phyloP scores from a whole-genome alignment of 192 early-diverging fungal genomes.

The Podila minutissima region DNA sequence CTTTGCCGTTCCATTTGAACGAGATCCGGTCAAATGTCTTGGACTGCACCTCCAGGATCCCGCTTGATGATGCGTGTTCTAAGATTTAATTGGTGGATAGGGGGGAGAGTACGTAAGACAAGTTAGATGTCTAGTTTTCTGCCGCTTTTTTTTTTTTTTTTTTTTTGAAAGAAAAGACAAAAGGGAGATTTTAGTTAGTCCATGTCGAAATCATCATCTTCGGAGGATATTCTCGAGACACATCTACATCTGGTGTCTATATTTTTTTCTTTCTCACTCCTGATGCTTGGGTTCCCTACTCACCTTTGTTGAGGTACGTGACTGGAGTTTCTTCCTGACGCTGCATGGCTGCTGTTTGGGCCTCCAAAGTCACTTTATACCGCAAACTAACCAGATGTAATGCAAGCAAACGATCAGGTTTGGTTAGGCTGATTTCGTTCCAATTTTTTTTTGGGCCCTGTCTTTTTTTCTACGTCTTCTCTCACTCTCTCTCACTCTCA shows the following conservation, averaged over 20 bases:
- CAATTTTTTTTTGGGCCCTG: no score
- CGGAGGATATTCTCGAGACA: neutral
- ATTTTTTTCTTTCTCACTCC: neutral
- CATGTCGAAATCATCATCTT: neutral
- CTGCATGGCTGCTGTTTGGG: slow-evolving; percentile 64
- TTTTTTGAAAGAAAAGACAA: neutral
- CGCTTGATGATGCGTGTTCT: slow-evolving; percentile 64
- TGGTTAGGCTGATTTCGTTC: neutral
- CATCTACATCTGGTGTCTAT: neutral
- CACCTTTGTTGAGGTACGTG: slow-evolving; percentile 80
- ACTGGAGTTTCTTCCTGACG: slow-evolving; percentile 65
- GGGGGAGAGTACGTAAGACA: neutral
- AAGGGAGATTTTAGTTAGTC: neutral
- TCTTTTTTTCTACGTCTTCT: neutral
- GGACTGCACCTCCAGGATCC: slow-evolving; percentile 64
- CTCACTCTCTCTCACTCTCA: neutral
- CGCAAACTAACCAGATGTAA: slow-evolving; percentile 20
- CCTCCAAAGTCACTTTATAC: slow-evolving; percentile 49
- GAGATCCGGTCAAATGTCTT: slow-evolving; percentile 73
- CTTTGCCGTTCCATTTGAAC: slow-evolving; percentile 76
- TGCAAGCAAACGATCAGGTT: neutral
- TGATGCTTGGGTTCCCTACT: slow-evolving; percentile 19
- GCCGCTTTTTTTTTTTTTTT: neutral
- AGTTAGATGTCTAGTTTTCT: neutral
- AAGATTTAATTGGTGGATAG: neutral